These are phyloP conservation scores for Pseudogymnoascus sp. DNA, from an alignment of 2,329 filamentous ascomycete species.

Conservation along the genomic window DNA sequence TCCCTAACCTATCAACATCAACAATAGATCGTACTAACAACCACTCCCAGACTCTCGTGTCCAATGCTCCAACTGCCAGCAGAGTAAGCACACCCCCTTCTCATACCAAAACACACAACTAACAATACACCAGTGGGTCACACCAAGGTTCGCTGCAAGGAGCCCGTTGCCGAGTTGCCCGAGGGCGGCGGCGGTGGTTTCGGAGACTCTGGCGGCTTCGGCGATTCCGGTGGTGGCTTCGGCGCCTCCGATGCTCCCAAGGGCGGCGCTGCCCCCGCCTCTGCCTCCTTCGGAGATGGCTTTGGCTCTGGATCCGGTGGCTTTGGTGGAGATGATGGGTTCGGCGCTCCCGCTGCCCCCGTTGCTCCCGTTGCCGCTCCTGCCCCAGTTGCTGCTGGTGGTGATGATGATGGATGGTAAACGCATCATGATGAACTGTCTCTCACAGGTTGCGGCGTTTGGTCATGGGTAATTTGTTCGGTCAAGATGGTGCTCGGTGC, in stretches of 20 bases:
- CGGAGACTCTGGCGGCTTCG: constrained; percentile 10
- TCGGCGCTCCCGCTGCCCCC: neutral
- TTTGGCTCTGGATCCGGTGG: neutral
- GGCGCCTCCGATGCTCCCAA: neutral
- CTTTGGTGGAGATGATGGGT: neutral
- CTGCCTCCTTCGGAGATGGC: neutral
- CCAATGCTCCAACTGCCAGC: constrained; percentile 49
- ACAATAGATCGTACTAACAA: constrained; percentile 10
- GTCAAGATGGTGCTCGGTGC: neutral
- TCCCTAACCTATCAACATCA: neutral
- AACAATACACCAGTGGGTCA: constrained; percentile 29
- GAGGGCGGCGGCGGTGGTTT: constrained; percentile 16
- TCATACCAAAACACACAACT: constrained; percentile 12
- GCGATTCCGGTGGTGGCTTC: constrained; percentile 11
- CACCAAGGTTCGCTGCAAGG: constrained; percentile 33
- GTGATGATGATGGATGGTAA: neutral
- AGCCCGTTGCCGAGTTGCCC: constrained; percentile 24
- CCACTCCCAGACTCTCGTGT: constrained; percentile 39
- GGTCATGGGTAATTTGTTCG: neutral
- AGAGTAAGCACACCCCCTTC: constrained; percentile 28
- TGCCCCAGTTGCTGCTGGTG: constrained; percentile 1
- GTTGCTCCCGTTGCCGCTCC: neutral
- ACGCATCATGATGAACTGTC: neutral
- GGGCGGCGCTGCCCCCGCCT: neutral
- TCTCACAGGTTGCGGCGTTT: neutral